Evolutionary conservation across 352 stramenopile species (phyloP), one percentile per base, ranked within the genome.

Genomic region (Aphanomyces cochlioides): DNA sequence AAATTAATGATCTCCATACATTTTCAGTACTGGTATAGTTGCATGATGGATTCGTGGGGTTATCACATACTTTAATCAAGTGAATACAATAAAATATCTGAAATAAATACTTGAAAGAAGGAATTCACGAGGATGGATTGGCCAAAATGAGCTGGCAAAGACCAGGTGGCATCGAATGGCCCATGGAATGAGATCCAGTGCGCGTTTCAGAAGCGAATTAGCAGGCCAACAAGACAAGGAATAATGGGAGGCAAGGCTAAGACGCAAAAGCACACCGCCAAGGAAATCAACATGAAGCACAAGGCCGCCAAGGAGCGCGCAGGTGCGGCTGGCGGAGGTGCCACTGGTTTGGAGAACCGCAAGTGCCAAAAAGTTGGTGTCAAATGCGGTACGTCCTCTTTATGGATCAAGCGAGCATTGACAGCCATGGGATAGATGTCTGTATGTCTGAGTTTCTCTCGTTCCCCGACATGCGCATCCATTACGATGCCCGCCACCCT

Each of bases 201-300:
- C 50, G 50, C 15, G 21, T 58, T 58, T 58, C 50, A 57, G 48
- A 66, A 12, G 37, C 38, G 36, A 28, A 41, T 28, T 66, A 13
- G 48, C 17, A 48, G 38, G 15, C 13, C 15, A 38, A 38, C 2
- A 13, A 40, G 39, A 59, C 36, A 58, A 69, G 50, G 43, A 72
- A 75, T 5, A 41, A 90, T 90, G 82, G 82, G 81, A 47, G 82
- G 82, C 74, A 90, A 90, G 75, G 83, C 83, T 17, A 90, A 89
- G 65, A 87, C 88, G 72, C 83, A 89, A 78, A 90, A 90, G 74
- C 83, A 90, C 72, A 89, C 83, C 68, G 83, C 83, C 8, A 84
- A 84, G 68, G 83, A 90, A 41, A 76, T 90, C 41, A 72, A 79
- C 34, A 73, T 79, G 58, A 86, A 87, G 74, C 70, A 56, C 59